A percentile compares a stretch with the other conserved stretches of the same genome.
Evolutionary conservation across 139 green algal genomes (phyloP).

Genomic region (Micromonas commoda): DNA sequence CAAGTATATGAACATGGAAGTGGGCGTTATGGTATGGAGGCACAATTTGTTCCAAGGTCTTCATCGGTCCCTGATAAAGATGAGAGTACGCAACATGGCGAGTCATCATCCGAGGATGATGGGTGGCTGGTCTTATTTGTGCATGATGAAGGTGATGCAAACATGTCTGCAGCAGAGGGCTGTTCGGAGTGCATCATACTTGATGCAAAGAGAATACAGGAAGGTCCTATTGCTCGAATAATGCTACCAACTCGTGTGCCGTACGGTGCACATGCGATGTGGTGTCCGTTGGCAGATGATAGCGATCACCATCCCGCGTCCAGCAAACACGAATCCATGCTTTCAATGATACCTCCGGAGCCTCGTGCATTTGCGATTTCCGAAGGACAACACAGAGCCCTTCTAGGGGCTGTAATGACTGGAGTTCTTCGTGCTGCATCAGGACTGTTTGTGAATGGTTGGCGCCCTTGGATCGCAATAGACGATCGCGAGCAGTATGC

Average conservation of each 20-base stretch:
- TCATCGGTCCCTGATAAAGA: background rate
- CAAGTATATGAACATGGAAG: slow-evolving; percentile 7
- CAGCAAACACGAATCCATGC: background rate
- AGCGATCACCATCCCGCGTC: background rate
- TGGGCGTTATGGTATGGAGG: slow-evolving; percentile 8
- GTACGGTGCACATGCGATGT: slow-evolving; percentile 16
- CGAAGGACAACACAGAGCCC: background rate
- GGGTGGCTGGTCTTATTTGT: slow-evolving; percentile 17
- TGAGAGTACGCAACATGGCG: background rate
- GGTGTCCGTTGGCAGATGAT: background rate
- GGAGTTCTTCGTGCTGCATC: slow-evolving; percentile 1
- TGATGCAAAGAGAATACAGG: background rate
- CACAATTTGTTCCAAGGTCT: slow-evolving; percentile 3
- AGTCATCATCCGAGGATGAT: slow-evolving; percentile 1
- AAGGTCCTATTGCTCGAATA: background rate
- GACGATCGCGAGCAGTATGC: background rate
- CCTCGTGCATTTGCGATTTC: slow-evolving; percentile 1
- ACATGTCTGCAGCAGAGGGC: background rate
- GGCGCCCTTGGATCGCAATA: background rate
- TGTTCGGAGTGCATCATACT: background rate
- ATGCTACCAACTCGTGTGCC: background rate
- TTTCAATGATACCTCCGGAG: background rate
- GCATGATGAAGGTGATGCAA: background rate
- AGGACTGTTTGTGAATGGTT: slow-evolving; percentile 17
- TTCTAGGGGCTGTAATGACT: background rate